These are phyloP conservation scores for Lactifluus rugatus DNA, from an alignment of 768 basidiomycete genomes.

Conservation along the genomic window DNA sequence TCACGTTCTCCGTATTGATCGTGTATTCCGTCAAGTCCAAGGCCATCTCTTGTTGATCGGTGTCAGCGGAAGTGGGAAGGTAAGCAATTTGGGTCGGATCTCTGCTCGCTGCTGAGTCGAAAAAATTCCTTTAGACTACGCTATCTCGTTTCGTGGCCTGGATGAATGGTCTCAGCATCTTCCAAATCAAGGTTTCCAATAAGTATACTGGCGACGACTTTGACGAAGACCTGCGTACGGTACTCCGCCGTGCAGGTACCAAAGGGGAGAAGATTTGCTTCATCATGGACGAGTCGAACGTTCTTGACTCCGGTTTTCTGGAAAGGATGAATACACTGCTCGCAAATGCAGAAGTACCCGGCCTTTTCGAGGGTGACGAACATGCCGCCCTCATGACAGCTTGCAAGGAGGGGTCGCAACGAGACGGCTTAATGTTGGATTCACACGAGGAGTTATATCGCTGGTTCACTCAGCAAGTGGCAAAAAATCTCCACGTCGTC, in stretches of 20 bases:
- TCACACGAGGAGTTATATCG: constrained; percentile 95
- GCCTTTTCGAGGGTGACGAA: constrained; percentile 99
- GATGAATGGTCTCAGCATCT: constrained; percentile 99
- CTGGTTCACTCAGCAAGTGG: constrained; percentile 98
- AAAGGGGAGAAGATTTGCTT: constrained; percentile 99
- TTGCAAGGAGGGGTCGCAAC: constrained; percentile 98
- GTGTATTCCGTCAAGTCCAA: constrained; percentile 97
- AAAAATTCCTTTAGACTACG: constrained; percentile 58
- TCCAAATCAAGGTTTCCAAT: constrained; percentile 99
- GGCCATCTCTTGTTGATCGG: constrained; percentile 95
- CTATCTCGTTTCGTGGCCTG: constrained; percentile 97
- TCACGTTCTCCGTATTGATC: constrained; percentile 94
- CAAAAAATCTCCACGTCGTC: constrained; percentile 95
- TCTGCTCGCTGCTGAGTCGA: constrained; percentile 6
- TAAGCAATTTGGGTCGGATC: constrained; percentile 27
- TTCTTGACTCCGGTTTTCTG: constrained; percentile 96
- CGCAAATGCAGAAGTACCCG: constrained; percentile 99
- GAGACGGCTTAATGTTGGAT: constrained; percentile 96
- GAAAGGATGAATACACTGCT: constrained; percentile 99
- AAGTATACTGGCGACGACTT: constrained; percentile 98
- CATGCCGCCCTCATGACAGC: constrained; percentile 97
- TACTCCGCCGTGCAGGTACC: constrained; percentile 91
- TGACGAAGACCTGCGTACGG: constrained; percentile 92
- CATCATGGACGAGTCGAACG: constrained; percentile 99
- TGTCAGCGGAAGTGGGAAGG: constrained; percentile 98